Percentiles rank a stretch among this genome's conserved stretches.
Evolutionary conservation across 768 basidiomycete genomes (phyloP).

Genomic region (Lentinula raphanica): DNA sequence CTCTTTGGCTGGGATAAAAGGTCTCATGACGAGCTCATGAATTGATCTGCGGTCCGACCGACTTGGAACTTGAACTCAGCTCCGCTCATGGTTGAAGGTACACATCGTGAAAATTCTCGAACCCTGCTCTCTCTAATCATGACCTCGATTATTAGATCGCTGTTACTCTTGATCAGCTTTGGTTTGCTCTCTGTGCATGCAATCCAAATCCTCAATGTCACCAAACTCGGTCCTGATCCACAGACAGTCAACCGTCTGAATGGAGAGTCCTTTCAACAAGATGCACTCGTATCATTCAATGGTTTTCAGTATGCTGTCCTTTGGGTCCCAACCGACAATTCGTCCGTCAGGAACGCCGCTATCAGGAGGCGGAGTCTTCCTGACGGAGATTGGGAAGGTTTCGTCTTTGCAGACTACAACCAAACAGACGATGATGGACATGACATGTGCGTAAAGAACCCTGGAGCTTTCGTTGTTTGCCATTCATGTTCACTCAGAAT

Average conservation of each 20-base stretch:
- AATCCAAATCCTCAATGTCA: conserved; percentile 7
- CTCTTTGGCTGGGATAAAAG: not conserved
- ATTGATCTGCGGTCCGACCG: not conserved
- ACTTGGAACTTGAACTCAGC: not conserved
- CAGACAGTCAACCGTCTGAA: conserved; percentile 29
- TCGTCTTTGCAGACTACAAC: conserved; percentile 28
- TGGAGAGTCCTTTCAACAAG: conserved; percentile 33
- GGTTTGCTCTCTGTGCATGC: not conserved
- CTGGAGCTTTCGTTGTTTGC: not conserved
- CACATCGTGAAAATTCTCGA: not conserved
- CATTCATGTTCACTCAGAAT: conserved; percentile 20
- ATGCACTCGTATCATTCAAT: conserved; percentile 27
- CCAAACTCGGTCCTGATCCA: conserved; percentile 25
- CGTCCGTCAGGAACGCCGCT: conserved; percentile 23
- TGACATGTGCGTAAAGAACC: conserved; percentile 18
- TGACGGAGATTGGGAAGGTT: conserved; percentile 22
- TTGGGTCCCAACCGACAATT: conserved; percentile 20
- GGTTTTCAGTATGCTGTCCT: conserved; percentile 32
- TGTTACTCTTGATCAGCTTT: not conserved
- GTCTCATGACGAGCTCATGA: not conserved
- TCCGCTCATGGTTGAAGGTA: no score
- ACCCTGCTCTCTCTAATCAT: not conserved
- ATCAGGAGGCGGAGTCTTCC: conserved; percentile 21
- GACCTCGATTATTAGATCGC: not conserved
- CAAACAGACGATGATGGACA: conserved; percentile 33